phyloP scores from a whole-genome alignment of 108 stramenopile genomes.

The Pseudonitzschia multistriata region DNA sequence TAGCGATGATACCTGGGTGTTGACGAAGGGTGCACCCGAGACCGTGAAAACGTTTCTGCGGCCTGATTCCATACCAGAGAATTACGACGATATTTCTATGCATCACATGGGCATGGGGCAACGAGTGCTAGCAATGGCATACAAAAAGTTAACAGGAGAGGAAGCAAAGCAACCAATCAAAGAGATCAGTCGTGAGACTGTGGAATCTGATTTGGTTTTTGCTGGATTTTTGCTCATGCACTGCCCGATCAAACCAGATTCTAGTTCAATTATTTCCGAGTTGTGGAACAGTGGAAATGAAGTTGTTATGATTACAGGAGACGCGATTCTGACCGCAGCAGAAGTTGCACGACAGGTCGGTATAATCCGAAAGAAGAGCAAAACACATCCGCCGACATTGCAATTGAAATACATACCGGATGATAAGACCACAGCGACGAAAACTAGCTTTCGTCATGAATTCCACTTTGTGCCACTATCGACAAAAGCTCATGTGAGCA shows the following conservation, averaged over 20 bases:
- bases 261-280: constrained; percentile 80
- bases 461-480: constrained; percentile 26
- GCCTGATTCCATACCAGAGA: constrained; percentile 53
- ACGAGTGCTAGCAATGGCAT: constrained; percentile 87
- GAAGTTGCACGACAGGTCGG: constrained; percentile 89
- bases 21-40: constrained; percentile 97
- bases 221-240: constrained; percentile 93
- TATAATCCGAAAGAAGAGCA: constrained; percentile 38
- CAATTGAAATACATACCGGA: constrained; percentile 5
- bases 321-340: constrained; percentile 90
- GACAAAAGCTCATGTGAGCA: neutral
- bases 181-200: constrained; percentile 41
- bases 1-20: constrained; percentile 36
- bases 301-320: constrained; percentile 96
- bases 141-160: constrained; percentile 28
- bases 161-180: constrained; percentile 26
- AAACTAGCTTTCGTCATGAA: neutral
- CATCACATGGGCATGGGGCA: constrained; percentile 83
- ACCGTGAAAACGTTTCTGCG: constrained; percentile 66
- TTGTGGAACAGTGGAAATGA: constrained; percentile 64
- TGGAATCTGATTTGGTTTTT: constrained; percentile 77
- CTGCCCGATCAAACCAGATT: constrained; percentile 92
- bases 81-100: constrained; percentile 74
- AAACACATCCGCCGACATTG: constrained; percentile 1
- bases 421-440: neutral